Base-by-base conservation (phyloP, 2,329 filamentous ascomycete species). In the Gremmenia infestans region DNA sequence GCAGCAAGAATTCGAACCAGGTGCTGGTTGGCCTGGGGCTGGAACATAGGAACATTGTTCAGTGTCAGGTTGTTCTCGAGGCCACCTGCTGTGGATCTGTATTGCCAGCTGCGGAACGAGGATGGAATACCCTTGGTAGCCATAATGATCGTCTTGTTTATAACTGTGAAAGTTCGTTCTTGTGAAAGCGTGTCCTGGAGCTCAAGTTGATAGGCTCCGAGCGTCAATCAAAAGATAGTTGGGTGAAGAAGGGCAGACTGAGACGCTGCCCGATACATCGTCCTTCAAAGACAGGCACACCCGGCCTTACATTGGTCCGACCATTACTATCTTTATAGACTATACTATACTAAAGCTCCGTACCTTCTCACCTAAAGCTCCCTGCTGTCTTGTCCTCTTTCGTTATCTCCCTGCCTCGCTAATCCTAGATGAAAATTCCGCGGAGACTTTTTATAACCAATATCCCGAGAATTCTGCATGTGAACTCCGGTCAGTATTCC, bases 1-100 rank as follows among this genome's bases (percentile, higher is more conserved):
- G 76, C 74, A 55, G 75, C 72, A 55, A 79, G 70, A 7, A 87
- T 78, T 59, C 79, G 36, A 22, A 62, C 52, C 15, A 60, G 48
- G 28, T 58, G 51, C 48, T 62, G 55, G 36, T 52, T 42, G 4
- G 50, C 22, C n/a, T 53, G 19, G 17, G 53, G 50, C 15, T 48
- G 37, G 17, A 47, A 52, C 32, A 54, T 14, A 7, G 53, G 45
- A 14, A 47, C 39, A 28, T 28, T n/a, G 32, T 60, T 60, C 47
- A 62, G 48, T 5, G 51, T 52, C 12, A 60, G 45, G 39, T 56
- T 62, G 8, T 53, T 56, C 32, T 53, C 45, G 37, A 58, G 49
- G 22, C 55, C 55, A 23, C 47, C 53, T 36, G 9, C 48, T 15
- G 53, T 52, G 23, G 36, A 32, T 19, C 23, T 48, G 48, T 57